A percentile compares a stretch with the other conserved stretches of the same genome.
Conservation (phyloP, 257 asterid species). For the Solanum infundibuliforme region DNA sequence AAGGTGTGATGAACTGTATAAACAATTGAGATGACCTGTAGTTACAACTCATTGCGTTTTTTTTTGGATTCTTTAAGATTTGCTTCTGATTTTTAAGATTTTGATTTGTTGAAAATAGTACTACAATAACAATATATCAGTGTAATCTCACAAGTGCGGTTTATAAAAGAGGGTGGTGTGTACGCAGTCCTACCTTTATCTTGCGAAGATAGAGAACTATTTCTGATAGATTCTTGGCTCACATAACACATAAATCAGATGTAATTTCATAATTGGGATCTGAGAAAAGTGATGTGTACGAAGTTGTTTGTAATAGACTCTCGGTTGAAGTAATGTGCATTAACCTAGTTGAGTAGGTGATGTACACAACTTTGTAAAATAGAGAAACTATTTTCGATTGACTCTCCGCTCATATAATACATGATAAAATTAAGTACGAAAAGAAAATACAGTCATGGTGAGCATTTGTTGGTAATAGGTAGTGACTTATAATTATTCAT, state of each 20-base stretch:
- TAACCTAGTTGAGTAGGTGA: background rate
- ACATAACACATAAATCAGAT: too few species aligned
- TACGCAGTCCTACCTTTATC: background rate
- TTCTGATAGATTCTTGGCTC: too few species aligned
- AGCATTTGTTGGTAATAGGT: background rate
- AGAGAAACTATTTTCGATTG: fast-evolving
- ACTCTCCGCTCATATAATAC: background rate
- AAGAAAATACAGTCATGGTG: background rate
- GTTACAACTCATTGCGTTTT: background rate
- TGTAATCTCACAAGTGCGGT: background rate
- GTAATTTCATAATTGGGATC: background rate
- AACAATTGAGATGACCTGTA: slow-evolving; percentile 1
- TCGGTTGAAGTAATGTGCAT: too few species aligned
- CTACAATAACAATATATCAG: background rate
- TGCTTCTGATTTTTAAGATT: background rate
- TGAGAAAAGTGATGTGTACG: background rate
- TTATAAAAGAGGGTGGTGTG: too few species aligned
- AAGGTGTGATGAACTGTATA: background rate
- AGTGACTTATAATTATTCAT: background rate
- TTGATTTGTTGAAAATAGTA: background rate
- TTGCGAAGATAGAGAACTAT: background rate
- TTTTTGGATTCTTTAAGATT: background rate
- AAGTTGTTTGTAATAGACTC: too few species aligned
- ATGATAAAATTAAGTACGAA: background rate
- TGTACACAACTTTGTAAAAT: too few species aligned